phyloP scores from a whole-genome alignment of 306 rosid genomes.

The Prunus persica region Prunus_persica_NCBIv2 NC_034016.1:14275501-14276000 shows the following conservation, averaged over 20 bases:
- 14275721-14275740: slow-evolving; percentile 55
- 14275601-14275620: slow-evolving; percentile 40
- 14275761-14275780: slow-evolving; percentile 45
- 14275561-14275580: slow-evolving; percentile 38
- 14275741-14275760: slow-evolving; percentile 43
- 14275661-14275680: slow-evolving; percentile 49
- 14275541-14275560: slow-evolving; percentile 58
- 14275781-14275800: slow-evolving; percentile 69
- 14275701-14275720: slow-evolving; percentile 56
- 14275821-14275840: slow-evolving; percentile 57
- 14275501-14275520: slow-evolving; percentile 68
- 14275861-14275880: slow-evolving; percentile 68
- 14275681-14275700: slow-evolving; percentile 67
- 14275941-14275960: slow-evolving; percentile 24
- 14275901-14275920: neutral
- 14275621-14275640: slow-evolving; percentile 50
- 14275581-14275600: slow-evolving; percentile 43
- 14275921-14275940: neutral
- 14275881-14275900: slow-evolving; percentile 53
- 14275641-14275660: slow-evolving; percentile 51
- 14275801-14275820: slow-evolving; percentile 47
- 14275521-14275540: slow-evolving; percentile 41
- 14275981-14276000: slow-evolving; percentile 53
- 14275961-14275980: slow-evolving; percentile 60
- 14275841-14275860: slow-evolving; percentile 60